These are phyloP conservation scores for Cryptococcus wingfieldii DNA, from an alignment of 1,284 basidiomycete genomes.

Conservation along the genomic window DNA sequence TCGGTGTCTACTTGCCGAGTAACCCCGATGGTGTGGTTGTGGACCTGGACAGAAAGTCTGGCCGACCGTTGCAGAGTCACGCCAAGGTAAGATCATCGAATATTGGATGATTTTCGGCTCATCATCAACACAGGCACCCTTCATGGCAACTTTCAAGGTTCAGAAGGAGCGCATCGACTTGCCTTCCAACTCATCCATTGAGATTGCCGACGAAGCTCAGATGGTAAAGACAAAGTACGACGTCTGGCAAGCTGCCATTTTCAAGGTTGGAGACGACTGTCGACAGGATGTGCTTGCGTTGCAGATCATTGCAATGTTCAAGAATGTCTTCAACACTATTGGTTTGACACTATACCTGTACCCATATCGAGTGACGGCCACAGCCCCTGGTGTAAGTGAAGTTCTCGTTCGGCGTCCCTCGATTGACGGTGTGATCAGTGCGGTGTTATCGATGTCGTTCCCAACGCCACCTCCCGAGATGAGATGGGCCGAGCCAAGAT, in stretches of 20 bases:
- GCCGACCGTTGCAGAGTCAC: slow-evolving; percentile 91
- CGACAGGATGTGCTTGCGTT: slow-evolving; percentile 95
- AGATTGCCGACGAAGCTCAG: slow-evolving; percentile 35
- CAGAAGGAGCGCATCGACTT: slow-evolving; percentile 68
- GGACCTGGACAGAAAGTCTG: slow-evolving; percentile 94
- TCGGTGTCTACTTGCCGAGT: slow-evolving; percentile 93
- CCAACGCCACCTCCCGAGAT: slow-evolving; percentile 95
- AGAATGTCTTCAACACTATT: slow-evolving; percentile 85
- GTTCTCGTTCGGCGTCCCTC: neutral
- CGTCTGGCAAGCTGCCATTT: slow-evolving; percentile 97
- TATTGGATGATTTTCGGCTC: neutral
- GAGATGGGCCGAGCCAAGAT: slow-evolving; percentile 99
- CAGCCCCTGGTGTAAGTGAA: slow-evolving; percentile 79
- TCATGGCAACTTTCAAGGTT: slow-evolving; percentile 99
- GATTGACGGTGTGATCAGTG: slow-evolving; percentile 56
- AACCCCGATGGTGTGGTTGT: slow-evolving; percentile 96
- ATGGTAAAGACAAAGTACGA: slow-evolving; percentile 68
- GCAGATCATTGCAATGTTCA: slow-evolving; percentile 99
- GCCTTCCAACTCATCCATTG: slow-evolving; percentile 22
- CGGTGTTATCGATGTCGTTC: slow-evolving; percentile 98
- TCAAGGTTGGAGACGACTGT: slow-evolving; percentile 99
- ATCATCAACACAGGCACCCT: slow-evolving; percentile 68
- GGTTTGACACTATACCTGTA: slow-evolving; percentile 89
- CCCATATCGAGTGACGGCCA: slow-evolving; percentile 96
- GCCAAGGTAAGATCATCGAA: slow-evolving; percentile 68